These are phyloP conservation scores for Aplosporella prunicola DNA, from an alignment of 2,329 filamentous ascomycete genomes.

Conservation along the genomic window DNA sequence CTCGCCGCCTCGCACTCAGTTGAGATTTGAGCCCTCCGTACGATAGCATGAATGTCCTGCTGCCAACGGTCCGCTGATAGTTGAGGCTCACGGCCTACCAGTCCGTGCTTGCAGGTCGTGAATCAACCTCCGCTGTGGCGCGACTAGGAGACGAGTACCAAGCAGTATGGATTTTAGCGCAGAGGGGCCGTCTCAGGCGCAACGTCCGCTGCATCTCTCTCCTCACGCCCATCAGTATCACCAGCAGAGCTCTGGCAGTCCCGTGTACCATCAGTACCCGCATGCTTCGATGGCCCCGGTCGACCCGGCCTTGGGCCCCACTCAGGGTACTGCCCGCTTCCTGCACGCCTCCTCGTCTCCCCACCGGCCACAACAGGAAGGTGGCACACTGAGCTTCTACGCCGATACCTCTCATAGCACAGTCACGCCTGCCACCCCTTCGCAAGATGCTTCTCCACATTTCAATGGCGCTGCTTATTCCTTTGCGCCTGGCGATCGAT, in stretches of 20 bases:
- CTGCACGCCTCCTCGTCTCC: conserved; percentile 21
- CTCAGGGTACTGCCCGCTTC: conserved; percentile 18
- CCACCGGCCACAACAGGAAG: conserved; percentile 16
- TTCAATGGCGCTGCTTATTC: conserved; percentile 27
- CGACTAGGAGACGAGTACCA: too few species aligned
- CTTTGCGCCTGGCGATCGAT: conserved; percentile 39
- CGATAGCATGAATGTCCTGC: too few species aligned
- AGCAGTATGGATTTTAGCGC: conserved; percentile 9
- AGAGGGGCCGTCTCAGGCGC: too few species aligned
- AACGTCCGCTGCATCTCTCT: conserved; percentile 23
- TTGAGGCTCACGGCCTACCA: too few species aligned
- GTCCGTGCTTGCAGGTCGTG: too few species aligned
- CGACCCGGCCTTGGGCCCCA: conserved; percentile 20
- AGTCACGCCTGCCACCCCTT: conserved; percentile 27
- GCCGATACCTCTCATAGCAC: conserved; percentile 29
- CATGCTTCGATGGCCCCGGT: conserved; percentile 21
- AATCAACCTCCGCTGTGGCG: too few species aligned
- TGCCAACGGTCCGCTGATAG: too few species aligned
- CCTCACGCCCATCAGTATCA: conserved; percentile 26
- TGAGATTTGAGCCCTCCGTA: too few species aligned
- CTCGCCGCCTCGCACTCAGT: too few species aligned
- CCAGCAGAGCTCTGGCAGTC: conserved; percentile 19
- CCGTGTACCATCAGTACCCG: conserved; percentile 16
- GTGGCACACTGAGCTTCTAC: conserved; percentile 29
- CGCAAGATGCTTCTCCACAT: conserved; percentile 28